Evolutionary conservation across 805 yeast species (phyloP).

Genomic region (Starmerella geochares): DNA sequence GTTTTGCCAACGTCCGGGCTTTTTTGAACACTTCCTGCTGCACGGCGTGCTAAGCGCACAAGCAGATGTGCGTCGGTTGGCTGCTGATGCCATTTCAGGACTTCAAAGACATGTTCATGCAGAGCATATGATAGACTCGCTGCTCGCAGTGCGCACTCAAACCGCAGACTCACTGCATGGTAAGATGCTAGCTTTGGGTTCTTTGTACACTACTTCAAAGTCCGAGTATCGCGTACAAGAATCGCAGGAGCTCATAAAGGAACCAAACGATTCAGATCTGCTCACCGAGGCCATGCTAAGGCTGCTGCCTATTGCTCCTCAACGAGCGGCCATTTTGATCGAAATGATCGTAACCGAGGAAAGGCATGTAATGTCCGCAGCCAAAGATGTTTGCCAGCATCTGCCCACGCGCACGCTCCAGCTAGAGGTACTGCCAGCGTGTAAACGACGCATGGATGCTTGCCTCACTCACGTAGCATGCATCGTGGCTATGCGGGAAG

Average conservation of each 20-base stretch:
- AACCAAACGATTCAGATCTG: conserved; percentile 1
- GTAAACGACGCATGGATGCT: conserved; percentile 9
- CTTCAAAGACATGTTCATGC: background rate
- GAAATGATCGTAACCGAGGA: conserved; percentile 6
- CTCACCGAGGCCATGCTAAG: conserved; percentile 7
- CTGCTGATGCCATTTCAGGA: conserved; percentile 34
- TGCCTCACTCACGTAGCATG: conserved; percentile 19
- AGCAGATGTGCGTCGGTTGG: conserved; percentile 37
- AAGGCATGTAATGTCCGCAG: background rate
- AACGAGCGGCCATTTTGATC: background rate
- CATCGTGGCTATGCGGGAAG: conserved; percentile 3
- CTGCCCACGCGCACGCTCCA: background rate
- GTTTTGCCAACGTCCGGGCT: conserved; percentile 20
- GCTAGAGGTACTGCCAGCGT: background rate
- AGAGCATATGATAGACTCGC: background rate
- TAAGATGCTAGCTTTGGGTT: conserved; percentile 14
- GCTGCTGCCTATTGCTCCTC: conserved; percentile 1
- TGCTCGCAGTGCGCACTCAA: background rate
- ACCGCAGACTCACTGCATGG: conserved; percentile 14
- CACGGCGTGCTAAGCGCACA: conserved; percentile 35
- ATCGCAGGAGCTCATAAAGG: background rate
- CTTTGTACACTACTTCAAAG: background rate
- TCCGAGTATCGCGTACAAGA: background rate
- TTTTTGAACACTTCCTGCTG: conserved; percentile 28
- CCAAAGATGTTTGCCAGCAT: background rate